Conservation (phyloP, 2,329 filamentous ascomycete species). For the Aspergillus cejpii region DNA sequence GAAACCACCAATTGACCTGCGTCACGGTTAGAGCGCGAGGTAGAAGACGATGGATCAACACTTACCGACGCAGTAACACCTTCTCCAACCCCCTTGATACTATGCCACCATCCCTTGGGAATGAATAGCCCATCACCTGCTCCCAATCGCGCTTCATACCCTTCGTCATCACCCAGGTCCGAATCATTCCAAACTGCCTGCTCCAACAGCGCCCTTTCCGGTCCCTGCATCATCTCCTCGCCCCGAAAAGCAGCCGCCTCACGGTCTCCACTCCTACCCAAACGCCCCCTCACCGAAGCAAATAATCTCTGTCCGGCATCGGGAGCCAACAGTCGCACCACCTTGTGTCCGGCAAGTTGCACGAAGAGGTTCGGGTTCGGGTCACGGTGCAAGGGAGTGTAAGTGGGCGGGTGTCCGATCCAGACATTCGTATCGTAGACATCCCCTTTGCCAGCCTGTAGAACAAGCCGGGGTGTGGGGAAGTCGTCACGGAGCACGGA, state of each 20-base stretch:
- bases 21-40: conserved; percentile 1
- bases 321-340: conserved; percentile 64
- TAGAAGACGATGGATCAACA: conserved; percentile 12
- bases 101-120: conserved; percentile 82
- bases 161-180: conserved; percentile 18
- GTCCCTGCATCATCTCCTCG: conserved; percentile 84
- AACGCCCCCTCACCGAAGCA: conserved; percentile 39
- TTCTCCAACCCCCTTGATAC: conserved; percentile 58
- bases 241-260: conserved; percentile 56
- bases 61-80: conserved; percentile 54
- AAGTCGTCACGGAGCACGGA: conserved; percentile 56
- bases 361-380: conserved; percentile 91
- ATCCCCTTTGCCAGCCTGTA: conserved; percentile 63
- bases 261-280: conserved; percentile 31
- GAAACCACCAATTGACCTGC: conserved; percentile 74
- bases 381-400: conserved; percentile 84
- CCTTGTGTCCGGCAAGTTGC: conserved; percentile 69
- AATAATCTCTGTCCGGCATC: conserved; percentile 59
- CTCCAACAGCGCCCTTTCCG: conserved; percentile 61
- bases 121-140: conserved; percentile 70
- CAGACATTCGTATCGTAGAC: conserved; percentile 83
- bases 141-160: conserved; percentile 51
- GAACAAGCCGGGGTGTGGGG: conserved; percentile 59
- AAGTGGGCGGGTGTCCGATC: conserved; percentile 79
- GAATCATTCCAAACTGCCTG: conserved; percentile 59